phyloP scores from a whole-genome alignment of 352 stramenopile species.

The Phytophthora rubi region DNA sequence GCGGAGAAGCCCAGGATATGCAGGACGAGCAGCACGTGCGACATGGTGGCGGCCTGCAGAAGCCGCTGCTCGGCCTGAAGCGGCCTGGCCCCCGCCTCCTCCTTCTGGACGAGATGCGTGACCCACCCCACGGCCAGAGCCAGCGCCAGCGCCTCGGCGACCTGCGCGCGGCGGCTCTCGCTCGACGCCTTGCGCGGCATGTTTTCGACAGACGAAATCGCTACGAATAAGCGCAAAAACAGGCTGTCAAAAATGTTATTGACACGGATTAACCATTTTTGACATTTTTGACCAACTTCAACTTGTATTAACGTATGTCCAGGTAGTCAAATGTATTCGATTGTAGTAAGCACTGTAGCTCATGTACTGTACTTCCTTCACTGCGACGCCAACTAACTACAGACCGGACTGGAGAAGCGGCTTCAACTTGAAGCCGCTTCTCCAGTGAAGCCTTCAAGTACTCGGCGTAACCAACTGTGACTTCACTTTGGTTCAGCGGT shows the following conservation, averaged over 20 bases:
- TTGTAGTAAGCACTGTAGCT: too few species aligned
- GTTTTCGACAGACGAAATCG: slow-evolving; percentile 3
- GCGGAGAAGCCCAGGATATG: slow-evolving; percentile 30
- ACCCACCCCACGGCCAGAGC: slow-evolving; percentile 33
- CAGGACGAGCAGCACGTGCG: slow-evolving; percentile 27
- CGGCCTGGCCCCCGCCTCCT: slow-evolving; percentile 16
- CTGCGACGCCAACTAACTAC: too few species aligned
- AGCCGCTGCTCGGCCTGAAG: slow-evolving; percentile 28
- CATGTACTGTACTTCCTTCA: too few species aligned
- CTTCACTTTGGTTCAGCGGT: too few species aligned
- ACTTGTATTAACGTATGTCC: slow-evolving; percentile 12
- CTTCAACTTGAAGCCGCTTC: too few species aligned
- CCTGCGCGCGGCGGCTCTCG: slow-evolving; percentile 29
- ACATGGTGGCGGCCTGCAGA: slow-evolving; percentile 33
- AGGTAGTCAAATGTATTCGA: too few species aligned
- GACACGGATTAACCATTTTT: neutral
- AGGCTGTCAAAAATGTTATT: too few species aligned
- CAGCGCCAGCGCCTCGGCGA: slow-evolving; percentile 43
- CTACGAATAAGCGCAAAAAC: too few species aligned
- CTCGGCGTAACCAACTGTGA: too few species aligned
- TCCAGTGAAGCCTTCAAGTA: too few species aligned
- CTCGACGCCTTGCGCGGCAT: slow-evolving; percentile 9
- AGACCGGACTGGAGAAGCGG: too few species aligned
- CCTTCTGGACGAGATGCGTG: slow-evolving; percentile 24
- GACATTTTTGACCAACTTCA: neutral